Evolutionary conservation across 257 asterid species (phyloP), one percentile per base, ranked within the genome.

Genomic region (Solanum etuberosum): DNA sequence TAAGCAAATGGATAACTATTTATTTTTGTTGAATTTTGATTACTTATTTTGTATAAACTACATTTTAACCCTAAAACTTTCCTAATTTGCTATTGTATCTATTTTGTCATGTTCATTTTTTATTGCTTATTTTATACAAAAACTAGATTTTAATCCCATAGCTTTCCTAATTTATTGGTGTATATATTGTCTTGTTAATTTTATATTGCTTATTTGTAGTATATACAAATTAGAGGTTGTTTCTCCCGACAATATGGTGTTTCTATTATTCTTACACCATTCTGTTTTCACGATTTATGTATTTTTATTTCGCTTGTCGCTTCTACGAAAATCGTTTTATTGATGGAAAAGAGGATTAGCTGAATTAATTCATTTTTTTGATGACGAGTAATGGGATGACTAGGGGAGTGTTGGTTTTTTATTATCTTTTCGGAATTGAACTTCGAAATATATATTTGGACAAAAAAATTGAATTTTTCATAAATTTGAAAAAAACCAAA

Each of bases 1-100:
- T 86, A 86, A 23, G 84, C 38, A 34, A 73, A 43, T 32, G 48
- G 70, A 86, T 38, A 63, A 31, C 43, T 81, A 81, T 48, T 81
- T 29, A 31, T 29, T 9, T 76, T 40, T 80, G 18, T 46, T 80
- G 4, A 16, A 16, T 9, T 80, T 81, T 48, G 43, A 18, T 29
- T 34, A 25, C 43, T 85, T 85, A 16, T 16, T 84, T 84, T 40
- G 59, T 38, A n/a, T 9, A 76, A 73, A 73, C 9, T 73, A 71
- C 3, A 71, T 71, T 71, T 71, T 71, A 32, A 71, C 43, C 78
- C 27, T 14, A 34, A 5, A 34, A 32, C 43, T 71, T 71, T 71
- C 78, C 78, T 32, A 32, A 71, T 71, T 71, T 71, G 78, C 1
- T 34, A 12, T 71, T 34, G 8, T 16, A 32, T 34, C 43, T 12